phyloP scores from a whole-genome alignment of 441 rosid genomes.

The Arabidopsis hybrid region DNA sequence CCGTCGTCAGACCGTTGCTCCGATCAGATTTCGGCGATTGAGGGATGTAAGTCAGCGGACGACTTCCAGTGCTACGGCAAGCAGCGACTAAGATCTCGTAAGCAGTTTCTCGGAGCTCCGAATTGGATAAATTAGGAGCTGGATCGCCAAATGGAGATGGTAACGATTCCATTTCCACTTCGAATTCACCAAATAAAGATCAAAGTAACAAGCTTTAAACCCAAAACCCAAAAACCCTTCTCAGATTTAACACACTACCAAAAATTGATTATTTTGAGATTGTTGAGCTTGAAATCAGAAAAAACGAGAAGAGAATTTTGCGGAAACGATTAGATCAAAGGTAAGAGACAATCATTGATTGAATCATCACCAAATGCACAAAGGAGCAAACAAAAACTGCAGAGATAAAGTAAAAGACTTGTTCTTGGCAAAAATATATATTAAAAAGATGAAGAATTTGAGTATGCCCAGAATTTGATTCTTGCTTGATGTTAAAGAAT shows the following conservation, averaged over 20 bases:
- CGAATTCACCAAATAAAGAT: neutral
- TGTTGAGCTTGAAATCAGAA: neutral
- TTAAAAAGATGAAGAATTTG: slow-evolving; percentile 19
- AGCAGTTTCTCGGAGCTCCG: slow-evolving; percentile 76
- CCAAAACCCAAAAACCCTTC: slow-evolving; percentile 10
- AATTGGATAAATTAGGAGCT: slow-evolving; percentile 52
- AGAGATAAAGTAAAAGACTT: neutral
- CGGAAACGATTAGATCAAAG: slow-evolving; percentile 18
- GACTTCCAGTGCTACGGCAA: slow-evolving; percentile 63
- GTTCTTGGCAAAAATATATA: neutral
- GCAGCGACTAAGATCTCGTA: slow-evolving; percentile 72
- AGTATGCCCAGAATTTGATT: slow-evolving; percentile 31
- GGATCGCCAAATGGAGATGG: slow-evolving; percentile 57
- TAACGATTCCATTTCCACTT: slow-evolving; percentile 40
- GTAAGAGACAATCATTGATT: neutral
- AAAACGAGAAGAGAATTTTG: neutral
- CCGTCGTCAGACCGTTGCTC: slow-evolving; percentile 30
- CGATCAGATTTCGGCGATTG: slow-evolving; percentile 58
- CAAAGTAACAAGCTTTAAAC: neutral
- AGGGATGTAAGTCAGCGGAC: slow-evolving; percentile 66
- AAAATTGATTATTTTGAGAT: neutral
- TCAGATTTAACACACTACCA: slow-evolving; percentile 10
- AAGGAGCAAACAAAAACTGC: slow-evolving; percentile 17
- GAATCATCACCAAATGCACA: slow-evolving; percentile 18
- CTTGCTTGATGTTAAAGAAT: slow-evolving; percentile 46